Base-by-base conservation (phyloP, 148 eudicot genomes). In the Hydrangea macrophylla region DNA sequence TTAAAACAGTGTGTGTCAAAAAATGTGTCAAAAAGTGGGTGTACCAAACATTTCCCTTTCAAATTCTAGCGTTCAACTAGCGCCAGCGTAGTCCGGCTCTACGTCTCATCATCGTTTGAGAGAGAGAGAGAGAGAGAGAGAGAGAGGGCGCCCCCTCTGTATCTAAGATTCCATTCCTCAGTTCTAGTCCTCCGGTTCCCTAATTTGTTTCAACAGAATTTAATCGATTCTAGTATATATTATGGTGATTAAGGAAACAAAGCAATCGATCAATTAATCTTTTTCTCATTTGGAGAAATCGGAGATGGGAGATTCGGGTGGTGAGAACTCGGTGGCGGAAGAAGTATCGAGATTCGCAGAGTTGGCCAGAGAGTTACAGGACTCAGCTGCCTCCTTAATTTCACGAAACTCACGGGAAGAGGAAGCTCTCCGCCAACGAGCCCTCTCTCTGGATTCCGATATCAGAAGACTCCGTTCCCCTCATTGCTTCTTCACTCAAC, bases 331-430 rank as follows among this genome's bases (percentile, higher is more conserved):
- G 36, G 70, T 79, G 32, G 86, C 67, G 57, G 89, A 84, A 32
- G 85, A 88, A 73, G 92, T 84, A 2, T 77, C 72, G 32, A 71
- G 64, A 61, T 76, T 82, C 28, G 80, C 76, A 42, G 98, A 90
- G 56, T 83, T 82, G 42, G 90, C 86, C 1, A 93, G 85, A 69
- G 98, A 90, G 82, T 59, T 93, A 79, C 96, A 93, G 73, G 98
- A 93, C 22, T 42, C 83, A 24, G 90, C 98, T 1, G 55, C 97
- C 7, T 74, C 90, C 11, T 79, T 85, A 63, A 84, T 88, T 27
- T 81, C 89, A 0, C 82, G 70, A 37, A 79, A 85, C 22, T 58
- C 88, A 1, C 75, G 71, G 59, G 97, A 93, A 15, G 98, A 93
- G 62, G 90, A 85, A 27, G 68, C 75, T 25, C 87, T 93, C 44